Evolutionary conservation across 805 yeast genomes (phyloP), one percentile per base, ranked within the genome.

Genomic region (Candida nanaspora): DNA sequence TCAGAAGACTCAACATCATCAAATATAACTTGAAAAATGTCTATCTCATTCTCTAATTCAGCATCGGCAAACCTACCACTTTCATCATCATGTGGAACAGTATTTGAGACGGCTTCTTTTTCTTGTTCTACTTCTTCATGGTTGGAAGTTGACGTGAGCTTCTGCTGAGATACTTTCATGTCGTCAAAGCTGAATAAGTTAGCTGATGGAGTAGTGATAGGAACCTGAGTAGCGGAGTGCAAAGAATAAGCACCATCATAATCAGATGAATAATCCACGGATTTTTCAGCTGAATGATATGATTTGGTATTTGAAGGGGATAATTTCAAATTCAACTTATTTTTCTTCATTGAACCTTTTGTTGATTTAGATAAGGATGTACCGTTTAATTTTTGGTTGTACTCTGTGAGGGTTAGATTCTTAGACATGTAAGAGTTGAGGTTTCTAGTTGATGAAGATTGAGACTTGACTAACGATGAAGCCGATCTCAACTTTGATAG

Each of bases 151-250:
- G n/a, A n/a, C n/a, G n/a, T n/a, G n/a, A n/a, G n/a, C n/a, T n/a
- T n/a, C n/a, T n/a, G n/a, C n/a, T n/a, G n/a, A n/a, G n/a, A n/a
- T n/a, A n/a, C n/a, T n/a, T n/a, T n/a, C n/a, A n/a, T n/a, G n/a
- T n/a, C n/a, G 19, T 31, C 33, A 31, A 31, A 18, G n/a, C 10
- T 29, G 32, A 31, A 31, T 6, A 31, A n/a, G 19, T 33, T n/a
- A 13, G 50, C 48, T 2, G 45, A 40, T 14, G 63, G 59, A 2
- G 51, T 40, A 30, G 41, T 31, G 11, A 59, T 46, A 18, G 57
- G 60, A 26, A 61, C 47, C 20, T 58, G 57, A 26, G 53, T 48
- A 10, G 63, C 65, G 3, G 62, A 53, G 40, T 58, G 64, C 14
- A 59, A 43, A 41, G 62, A 56, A 40, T 54, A 57, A 2, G 56